Base-by-base conservation (phyloP, 2,329 filamentous ascomycete genomes). In the Claviceps quebecensis region DNA sequence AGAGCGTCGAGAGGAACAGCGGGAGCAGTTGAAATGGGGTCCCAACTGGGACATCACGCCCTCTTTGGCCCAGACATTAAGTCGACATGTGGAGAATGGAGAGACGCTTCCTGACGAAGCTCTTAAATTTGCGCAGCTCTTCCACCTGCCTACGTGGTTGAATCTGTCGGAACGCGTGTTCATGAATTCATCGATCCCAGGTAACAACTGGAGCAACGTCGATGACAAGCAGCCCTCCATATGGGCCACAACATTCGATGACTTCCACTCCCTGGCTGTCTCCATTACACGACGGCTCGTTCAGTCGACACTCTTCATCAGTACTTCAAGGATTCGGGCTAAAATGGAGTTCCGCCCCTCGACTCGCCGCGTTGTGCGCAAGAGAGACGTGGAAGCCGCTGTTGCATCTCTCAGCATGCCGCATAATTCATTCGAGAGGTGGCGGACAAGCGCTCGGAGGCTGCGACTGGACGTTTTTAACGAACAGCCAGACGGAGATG, bases 221-320 rank as follows among this genome's bases (percentile, higher is more conserved):
- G 73, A 75, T 19, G 73, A 76, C n/a, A 73, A 78, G 52, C 71
- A 71, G 3, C 89, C 89, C 0, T 80, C 84, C 0, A 78, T 95
- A 22, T 81, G 84, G 57, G 77, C 81, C 6, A 89, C 86, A 1
- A 81, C 86, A 0, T 74, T 94, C n/a, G 74, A 78, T 5, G 87
- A 93, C 58, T 83, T 95, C 45, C 75, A 89, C 59, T 77, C 77
- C 8, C 65, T 95, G 2, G 72, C 77, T 0, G 63, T 85, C 1
- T 84, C 77, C 50, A 57, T 93, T 14, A 90, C 86, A 0, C 79
- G 78, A 53, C 76, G 86, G 13, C 67, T 95, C 1, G 71, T 93
- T 2, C 78, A 86, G 46, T 78, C 84, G 0, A 72, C 80, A 0
- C 68, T 93, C 0, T 85, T 84, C 58, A 77, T 87, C 53, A 78